A percentile compares a stretch with the other conserved stretches of the same genome.
These are phyloP conservation scores for Entoloma clypeatum DNA, from an alignment of 1,284 basidiomycete genomes.

Conservation along the genomic window DNA sequence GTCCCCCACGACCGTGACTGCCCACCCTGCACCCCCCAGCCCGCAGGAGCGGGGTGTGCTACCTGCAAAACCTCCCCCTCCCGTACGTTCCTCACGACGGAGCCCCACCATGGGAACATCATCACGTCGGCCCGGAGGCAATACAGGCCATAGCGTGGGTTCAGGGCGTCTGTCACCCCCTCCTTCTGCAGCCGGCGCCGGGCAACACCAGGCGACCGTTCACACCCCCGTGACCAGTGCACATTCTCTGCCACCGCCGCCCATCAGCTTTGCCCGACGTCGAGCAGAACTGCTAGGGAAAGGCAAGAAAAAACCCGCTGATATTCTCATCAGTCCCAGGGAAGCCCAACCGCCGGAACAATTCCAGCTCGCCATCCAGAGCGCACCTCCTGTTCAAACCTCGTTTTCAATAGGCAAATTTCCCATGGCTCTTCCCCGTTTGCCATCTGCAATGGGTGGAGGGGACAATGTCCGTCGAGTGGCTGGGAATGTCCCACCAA, in stretches of 20 bases:
- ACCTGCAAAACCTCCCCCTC: conserved; percentile 15
- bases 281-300: conserved; percentile 57
- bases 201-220: conserved; percentile 19
- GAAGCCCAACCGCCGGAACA: conserved; percentile 51
- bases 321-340: conserved; percentile 69
- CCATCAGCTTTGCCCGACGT: conserved; percentile 71
- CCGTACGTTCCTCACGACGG: conserved; percentile 30
- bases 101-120: conserved; percentile 34
- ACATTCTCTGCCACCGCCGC: conserved; percentile 55
- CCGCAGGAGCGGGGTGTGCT: conserved; percentile 23
- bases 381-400: conserved; percentile 59
- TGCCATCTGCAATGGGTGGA: conserved; percentile 50
- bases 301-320: conserved; percentile 68
- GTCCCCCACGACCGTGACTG: conserved; percentile 22
- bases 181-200: conserved; percentile 23
- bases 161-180: conserved; percentile 30
- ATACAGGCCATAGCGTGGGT: conserved; percentile 16
- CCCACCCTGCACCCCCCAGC: conserved; percentile 19
- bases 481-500: conserved; percentile 61
- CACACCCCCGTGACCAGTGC: conserved; percentile 19
- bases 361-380: conserved; percentile 64
- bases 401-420: conserved; percentile 35
- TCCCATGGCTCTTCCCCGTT: conserved; percentile 62
- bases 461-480: conserved; percentile 44
- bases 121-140: conserved; percentile 23